phyloP scores from a whole-genome alignment of 345 rosid species.

The Melaleuca quinquenervia region DNA sequence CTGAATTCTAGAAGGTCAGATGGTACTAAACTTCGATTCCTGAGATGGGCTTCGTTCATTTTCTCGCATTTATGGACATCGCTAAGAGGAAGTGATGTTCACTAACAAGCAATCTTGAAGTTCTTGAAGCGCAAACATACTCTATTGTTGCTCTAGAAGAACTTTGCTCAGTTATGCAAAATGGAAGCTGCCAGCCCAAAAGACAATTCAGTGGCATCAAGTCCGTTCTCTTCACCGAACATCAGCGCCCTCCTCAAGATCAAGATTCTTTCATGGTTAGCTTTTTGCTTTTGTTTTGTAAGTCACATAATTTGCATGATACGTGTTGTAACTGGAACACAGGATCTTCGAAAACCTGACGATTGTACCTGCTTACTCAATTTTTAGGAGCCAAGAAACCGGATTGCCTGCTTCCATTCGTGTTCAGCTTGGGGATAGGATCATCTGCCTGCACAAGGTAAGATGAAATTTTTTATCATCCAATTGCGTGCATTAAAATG shows the following conservation, averaged over 20 bases:
- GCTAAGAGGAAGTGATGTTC: background rate
- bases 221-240: constrained; percentile 51
- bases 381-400: constrained; percentile 49
- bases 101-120: background rate
- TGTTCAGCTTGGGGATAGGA: constrained; percentile 33
- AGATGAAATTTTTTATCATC: background rate
- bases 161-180: background rate
- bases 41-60: constrained; percentile 6
- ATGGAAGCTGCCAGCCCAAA: constrained; percentile 45
- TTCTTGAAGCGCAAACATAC: background rate
- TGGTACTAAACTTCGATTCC: background rate
- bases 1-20: constrained; percentile 9
- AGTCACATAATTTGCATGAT: background rate
- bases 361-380: background rate
- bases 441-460: constrained; percentile 57
- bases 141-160: background rate
- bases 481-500: background rate
- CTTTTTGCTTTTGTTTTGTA: background rate
- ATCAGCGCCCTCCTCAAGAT: constrained; percentile 38
- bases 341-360: background rate
- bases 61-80: constrained; percentile 13
- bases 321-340: background rate
- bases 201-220: constrained; percentile 37
- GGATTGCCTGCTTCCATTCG: constrained; percentile 43
- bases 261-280: constrained; percentile 42